Evolutionary conservation across 2,329 filamentous ascomycete species (phyloP).

Genomic region (Diplodia seriata): DNA sequence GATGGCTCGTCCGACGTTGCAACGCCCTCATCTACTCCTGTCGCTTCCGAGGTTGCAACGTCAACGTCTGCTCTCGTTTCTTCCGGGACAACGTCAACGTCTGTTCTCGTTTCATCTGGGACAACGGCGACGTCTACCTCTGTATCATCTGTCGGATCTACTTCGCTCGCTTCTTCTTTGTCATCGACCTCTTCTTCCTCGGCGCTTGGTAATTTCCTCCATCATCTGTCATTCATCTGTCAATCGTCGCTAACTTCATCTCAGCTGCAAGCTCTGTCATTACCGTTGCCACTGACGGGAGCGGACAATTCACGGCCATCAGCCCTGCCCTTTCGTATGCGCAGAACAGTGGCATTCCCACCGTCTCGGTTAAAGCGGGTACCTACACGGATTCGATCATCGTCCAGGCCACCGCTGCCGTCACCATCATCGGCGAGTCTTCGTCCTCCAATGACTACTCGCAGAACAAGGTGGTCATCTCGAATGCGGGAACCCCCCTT

Average conservation of each 20-base stretch:
- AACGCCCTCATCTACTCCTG: background rate
- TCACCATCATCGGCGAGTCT: conserved; percentile 51
- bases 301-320: conserved; percentile 56
- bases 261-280: conserved; percentile 41
- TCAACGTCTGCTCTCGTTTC: background rate
- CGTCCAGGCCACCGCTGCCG: conserved; percentile 50
- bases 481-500: conserved; percentile 40
- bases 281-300: conserved; percentile 55
- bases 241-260: background rate
- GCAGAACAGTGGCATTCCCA: conserved; percentile 50
- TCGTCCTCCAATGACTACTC: conserved; percentile 43
- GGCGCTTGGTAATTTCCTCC: too few relatives aligned
- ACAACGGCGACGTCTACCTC: background rate
- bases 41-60: background rate
- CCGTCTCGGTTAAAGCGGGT: conserved; percentile 54
- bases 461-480: conserved; percentile 50
- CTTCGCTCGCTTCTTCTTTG: background rate
- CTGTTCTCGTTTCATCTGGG: background rate
- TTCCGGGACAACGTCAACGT: background rate
- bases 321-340: conserved; percentile 54
- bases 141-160: background rate
- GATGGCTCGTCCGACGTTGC: background rate
- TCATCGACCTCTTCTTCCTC: background rate
- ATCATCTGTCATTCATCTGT: too few relatives aligned
- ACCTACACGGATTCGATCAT: conserved; percentile 55